Evolutionary conservation across 2,329 filamentous ascomycete species (phyloP).

Genomic region (Fusarium sp.): DNA sequence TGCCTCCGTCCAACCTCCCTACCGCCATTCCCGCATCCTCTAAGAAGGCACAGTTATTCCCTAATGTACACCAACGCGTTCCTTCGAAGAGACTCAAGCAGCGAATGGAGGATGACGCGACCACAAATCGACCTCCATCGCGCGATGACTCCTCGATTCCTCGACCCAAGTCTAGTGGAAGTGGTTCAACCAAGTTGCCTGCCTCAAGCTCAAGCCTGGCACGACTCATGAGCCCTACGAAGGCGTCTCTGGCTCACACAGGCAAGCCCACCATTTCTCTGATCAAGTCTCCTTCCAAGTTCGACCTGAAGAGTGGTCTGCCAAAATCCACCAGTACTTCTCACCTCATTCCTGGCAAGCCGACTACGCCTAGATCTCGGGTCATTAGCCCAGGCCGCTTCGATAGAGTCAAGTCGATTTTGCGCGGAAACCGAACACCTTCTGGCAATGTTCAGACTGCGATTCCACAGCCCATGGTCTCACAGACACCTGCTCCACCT

Average conservation of each 20-base stretch:
- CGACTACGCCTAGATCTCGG: constrained; percentile 48
- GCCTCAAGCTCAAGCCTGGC: constrained; percentile 61
- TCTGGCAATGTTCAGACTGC: constrained; percentile 55
- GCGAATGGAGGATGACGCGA: constrained; percentile 73
- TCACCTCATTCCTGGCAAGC: constrained; percentile 46
- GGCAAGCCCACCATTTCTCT: constrained; percentile 45
- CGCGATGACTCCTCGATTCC: constrained; percentile 61
- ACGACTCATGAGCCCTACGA: constrained; percentile 80
- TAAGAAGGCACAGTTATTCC: constrained; percentile 27
- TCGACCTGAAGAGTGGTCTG: constrained; percentile 50
- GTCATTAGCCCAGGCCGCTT: constrained; percentile 62
- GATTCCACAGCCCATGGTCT: constrained; percentile 57
- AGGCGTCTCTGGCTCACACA: constrained; percentile 66
- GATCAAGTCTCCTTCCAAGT: constrained; percentile 59
- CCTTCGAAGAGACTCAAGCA: constrained; percentile 78
- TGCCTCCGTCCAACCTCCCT: constrained; percentile 35
- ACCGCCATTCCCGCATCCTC: constrained; percentile 31
- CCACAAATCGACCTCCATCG: constrained; percentile 69
- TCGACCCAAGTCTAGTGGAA: constrained; percentile 52
- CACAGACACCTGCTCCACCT: constrained; percentile 58
- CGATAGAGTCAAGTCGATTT: constrained; percentile 67
- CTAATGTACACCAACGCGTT: constrained; percentile 36
- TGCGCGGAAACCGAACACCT: constrained; percentile 54
- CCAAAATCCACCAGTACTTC: constrained; percentile 64
- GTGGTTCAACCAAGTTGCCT: constrained; percentile 43